Conservation (phyloP, 2,329 filamentous ascomycete genomes). For the Cryphonectria japonica region DNA sequence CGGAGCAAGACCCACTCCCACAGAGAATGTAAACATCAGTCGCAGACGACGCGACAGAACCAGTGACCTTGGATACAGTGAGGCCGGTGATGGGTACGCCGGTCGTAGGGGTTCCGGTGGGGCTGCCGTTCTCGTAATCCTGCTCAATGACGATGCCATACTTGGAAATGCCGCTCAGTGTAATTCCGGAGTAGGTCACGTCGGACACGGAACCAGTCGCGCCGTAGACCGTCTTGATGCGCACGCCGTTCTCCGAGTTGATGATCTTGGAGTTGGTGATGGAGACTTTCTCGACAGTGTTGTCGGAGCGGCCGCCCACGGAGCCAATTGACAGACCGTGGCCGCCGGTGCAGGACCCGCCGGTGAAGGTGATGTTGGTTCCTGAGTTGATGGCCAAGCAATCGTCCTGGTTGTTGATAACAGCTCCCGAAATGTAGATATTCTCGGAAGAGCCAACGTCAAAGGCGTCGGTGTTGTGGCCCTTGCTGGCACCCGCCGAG, state of each 20-base stretch:
- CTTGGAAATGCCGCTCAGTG: conserved; percentile 31
- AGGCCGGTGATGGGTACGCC: conserved; percentile 58
- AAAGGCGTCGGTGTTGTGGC: conserved; percentile 63
- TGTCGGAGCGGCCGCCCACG: conserved; percentile 53
- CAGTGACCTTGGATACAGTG: conserved; percentile 47
- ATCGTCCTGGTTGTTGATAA: conserved; percentile 64
- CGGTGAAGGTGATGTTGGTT: conserved; percentile 51
- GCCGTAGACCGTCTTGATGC: conserved; percentile 54
- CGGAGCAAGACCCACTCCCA: conserved; percentile 51
- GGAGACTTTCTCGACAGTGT: conserved; percentile 54
- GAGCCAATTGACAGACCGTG: conserved; percentile 50
- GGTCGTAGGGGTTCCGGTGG: conserved; percentile 48
- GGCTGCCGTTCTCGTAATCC: conserved; percentile 52
- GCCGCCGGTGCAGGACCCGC: conserved; percentile 48
- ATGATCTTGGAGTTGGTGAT: conserved; percentile 53
- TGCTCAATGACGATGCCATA: conserved; percentile 48
- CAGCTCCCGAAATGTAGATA: conserved; percentile 56
- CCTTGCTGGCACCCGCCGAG: conserved; percentile 40
- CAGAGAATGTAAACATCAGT: conserved; percentile 58
- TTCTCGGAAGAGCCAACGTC: conserved; percentile 55
- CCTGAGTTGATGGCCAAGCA: conserved; percentile 63
- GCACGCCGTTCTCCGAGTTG: conserved; percentile 57
- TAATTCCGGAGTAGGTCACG: conserved; percentile 39
- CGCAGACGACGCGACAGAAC: conserved; percentile 44
- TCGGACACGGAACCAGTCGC: conserved; percentile 49